A percentile compares a stretch with the other conserved stretches of the same genome.
Evolutionary conservation across 495 filamentous ascomycete species (phyloP).

Genomic region (Evansstolkia leycettana): DNA sequence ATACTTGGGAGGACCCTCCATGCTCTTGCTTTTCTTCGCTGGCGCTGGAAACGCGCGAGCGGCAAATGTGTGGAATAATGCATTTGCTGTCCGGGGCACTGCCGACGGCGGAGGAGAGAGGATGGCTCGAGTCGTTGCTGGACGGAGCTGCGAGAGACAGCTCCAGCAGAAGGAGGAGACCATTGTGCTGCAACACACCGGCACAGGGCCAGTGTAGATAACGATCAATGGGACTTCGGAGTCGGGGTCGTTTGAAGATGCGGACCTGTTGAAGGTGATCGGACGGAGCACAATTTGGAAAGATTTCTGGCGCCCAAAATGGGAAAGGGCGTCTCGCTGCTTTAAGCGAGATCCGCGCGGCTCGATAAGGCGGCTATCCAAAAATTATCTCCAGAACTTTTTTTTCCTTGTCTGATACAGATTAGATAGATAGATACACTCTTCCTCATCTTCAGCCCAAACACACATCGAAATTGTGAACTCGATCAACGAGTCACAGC

Average conservation of each 20-base stretch:
- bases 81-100: slow-evolving; percentile 20
- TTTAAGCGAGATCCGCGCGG: slow-evolving; percentile 7
- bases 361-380: slow-evolving; percentile 8
- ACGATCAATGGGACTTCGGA: slow-evolving; percentile 22
- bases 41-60: slow-evolving; percentile 23
- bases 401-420: slow-evolving; percentile 5
- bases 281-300: slow-evolving; percentile 22
- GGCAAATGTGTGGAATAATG: slow-evolving; percentile 34
- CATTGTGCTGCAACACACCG: slow-evolving; percentile 36
- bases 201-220: slow-evolving; percentile 25
- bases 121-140: slow-evolving; percentile 34
- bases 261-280: no score
- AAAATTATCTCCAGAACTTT: slow-evolving; percentile 15
- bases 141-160: slow-evolving; percentile 43
- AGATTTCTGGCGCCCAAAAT: slow-evolving; percentile 11
- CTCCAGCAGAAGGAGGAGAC: slow-evolving; percentile 55
- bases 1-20: slow-evolving; percentile 17
- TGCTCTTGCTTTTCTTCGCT: slow-evolving; percentile 23
- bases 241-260: no score
- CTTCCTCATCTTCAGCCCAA: no score
- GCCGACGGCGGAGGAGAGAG: slow-evolving; percentile 19
- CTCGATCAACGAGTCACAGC: slow-evolving; percentile 1
- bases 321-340: slow-evolving; percentile 12
- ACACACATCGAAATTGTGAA: no score
- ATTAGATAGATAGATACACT: no score